Percentiles rank a stretch among this genome's conserved stretches.
phyloP scores from a whole-genome alignment of 176 grass and related monocot species.

The Elymus sibiricus region DNA sequence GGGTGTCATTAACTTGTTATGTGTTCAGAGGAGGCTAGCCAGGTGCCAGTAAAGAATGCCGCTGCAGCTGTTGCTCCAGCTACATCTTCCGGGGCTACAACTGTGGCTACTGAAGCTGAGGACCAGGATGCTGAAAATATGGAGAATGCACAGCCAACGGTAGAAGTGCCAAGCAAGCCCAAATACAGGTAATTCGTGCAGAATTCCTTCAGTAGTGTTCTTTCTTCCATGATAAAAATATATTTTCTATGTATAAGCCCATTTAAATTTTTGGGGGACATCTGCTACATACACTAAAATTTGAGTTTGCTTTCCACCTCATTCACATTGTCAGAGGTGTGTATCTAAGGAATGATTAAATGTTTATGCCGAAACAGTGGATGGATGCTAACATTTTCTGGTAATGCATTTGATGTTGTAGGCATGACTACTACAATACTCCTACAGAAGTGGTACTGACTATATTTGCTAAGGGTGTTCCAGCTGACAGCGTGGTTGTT shows the following conservation, averaged over 20 bases:
- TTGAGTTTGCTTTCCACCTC: not conserved
- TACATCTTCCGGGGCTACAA: constrained; percentile 27
- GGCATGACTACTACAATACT: constrained; percentile 82
- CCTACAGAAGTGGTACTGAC: constrained; percentile 61
- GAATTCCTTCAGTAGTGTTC: not conserved
- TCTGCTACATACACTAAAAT: not conserved
- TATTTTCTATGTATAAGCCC: not conserved
- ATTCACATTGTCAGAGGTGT: not conserved
- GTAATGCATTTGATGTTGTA: constrained; percentile 32
- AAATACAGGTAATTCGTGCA: constrained; percentile 60
- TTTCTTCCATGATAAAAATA: not conserved
- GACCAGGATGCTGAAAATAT: not conserved
- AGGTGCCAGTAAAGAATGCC: constrained; percentile 32
- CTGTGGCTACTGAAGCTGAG: constrained; percentile 4
- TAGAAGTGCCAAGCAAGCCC: constrained; percentile 55
- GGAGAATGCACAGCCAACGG: constrained; percentile 34
- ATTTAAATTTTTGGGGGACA: not conserved
- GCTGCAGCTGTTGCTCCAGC: not conserved
- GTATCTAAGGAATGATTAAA: not conserved
- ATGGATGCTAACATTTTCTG: constrained; percentile 7
- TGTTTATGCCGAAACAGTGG: not conserved
- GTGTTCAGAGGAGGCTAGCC: constrained; percentile 48
- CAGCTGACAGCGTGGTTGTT: constrained; percentile 57
- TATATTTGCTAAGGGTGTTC: constrained; percentile 77
- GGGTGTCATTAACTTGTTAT: constrained; percentile 23